phyloP scores from a whole-genome alignment of 371 early-diverging fungal species.

The Smittium culicis region DNA sequence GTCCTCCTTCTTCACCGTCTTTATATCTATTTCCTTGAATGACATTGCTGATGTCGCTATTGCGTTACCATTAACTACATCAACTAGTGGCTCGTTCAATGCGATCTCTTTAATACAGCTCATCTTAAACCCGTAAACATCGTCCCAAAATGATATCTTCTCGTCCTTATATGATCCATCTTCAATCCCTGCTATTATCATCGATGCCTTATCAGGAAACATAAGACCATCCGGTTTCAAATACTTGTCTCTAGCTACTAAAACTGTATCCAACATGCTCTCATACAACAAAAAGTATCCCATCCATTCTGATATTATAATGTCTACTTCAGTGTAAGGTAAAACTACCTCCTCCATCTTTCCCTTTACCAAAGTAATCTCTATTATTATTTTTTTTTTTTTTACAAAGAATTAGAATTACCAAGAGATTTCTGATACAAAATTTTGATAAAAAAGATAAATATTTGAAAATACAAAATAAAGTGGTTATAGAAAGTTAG shows the following conservation, averaged over 20 bases:
- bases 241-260: slow-evolving; percentile 88
- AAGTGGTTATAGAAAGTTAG: slow-evolving; percentile 14
- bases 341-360: slow-evolving; percentile 89
- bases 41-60: slow-evolving; percentile 54
- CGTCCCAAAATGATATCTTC: slow-evolving; percentile 83
- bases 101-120: slow-evolving; percentile 74
- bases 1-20: slow-evolving; percentile 68
- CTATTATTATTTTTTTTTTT: too few relatives aligned
- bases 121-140: slow-evolving; percentile 90
- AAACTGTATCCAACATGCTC: slow-evolving; percentile 95
- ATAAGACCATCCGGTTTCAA: slow-evolving; percentile 67
- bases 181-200: slow-evolving; percentile 83
- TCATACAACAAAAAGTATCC: slow-evolving; percentile 96
- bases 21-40: slow-evolving; percentile 46
- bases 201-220: slow-evolving; percentile 84
- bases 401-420: too few relatives aligned
- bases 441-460: too few relatives aligned
- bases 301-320: slow-evolving; percentile 98
- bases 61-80: slow-evolving; percentile 67
- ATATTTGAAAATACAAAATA: not conserved
- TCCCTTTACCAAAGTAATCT: slow-evolving; percentile 75
- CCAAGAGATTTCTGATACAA: too few relatives aligned
- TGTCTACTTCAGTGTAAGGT: slow-evolving; percentile 81
- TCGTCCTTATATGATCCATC: slow-evolving; percentile 88
- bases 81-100: slow-evolving; percentile 83